Evolutionary conservation across 768 basidiomycete species (phyloP), one percentile per base, ranked within the genome.

Genomic region (Termitomyces sp.): DNA sequence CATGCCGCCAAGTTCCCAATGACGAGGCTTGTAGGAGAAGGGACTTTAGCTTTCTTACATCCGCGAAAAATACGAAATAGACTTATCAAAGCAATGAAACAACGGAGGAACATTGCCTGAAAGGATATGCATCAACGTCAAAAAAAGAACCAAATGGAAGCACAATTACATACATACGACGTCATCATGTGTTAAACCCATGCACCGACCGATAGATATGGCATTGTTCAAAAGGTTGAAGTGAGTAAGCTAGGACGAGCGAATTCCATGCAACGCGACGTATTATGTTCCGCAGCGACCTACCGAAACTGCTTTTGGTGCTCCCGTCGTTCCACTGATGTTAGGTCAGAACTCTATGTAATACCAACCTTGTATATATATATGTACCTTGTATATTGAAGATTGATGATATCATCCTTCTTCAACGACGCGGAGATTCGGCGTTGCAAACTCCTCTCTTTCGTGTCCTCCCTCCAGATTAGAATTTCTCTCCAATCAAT

Each of bases 51-150:
- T 45, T 57, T 13, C 18, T 24, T 29, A 18, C 28, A 31, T 24
- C 18, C 6, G 7, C 10, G 24, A n/a, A 6, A 36, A 42, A 18
- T 37, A 12, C 36, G 26, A 62, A 65, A 58, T 65, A 31, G 31
- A 89, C 89, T 87, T 73, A 90, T 91, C 91, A 81, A 92, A 92
- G 67, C 91, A 93, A 68, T 94, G 91, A 68, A 92, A 94, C 1
- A 92, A 71, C 0, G 91, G 91, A 2, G 91, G 91, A 1, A 85
- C 85, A 60, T 93, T 92, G 77, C 88, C 89, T 92, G 48, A 20
- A 45, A 16, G 31, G 15, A 22, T 3, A 53, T 20, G 4, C 18
- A 12, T 22, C 20, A 36, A 26, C 18, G 9, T 47, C 22, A 16
- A 29, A 46, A 5, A 15, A 46, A 5, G 9, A 16, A 22, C 6